Evolutionary conservation across 768 basidiomycete species (phyloP).

Genomic region (Chalciporus pseudorubinellus): DNA sequence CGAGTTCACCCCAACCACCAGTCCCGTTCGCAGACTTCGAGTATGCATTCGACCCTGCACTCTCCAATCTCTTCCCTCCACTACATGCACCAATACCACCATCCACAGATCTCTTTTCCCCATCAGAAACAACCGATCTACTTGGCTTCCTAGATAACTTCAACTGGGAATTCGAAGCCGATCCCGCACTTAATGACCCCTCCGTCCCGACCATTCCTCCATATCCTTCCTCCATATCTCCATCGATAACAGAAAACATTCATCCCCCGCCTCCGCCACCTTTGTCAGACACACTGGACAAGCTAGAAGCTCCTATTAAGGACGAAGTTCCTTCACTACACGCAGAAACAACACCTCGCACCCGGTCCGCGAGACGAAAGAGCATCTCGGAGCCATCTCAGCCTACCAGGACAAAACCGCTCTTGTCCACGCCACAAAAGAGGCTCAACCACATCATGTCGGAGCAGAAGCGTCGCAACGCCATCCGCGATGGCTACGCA

Average conservation of each 20-base stretch:
- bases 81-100: constrained; percentile 61
- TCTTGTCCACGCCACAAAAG: constrained; percentile 82
- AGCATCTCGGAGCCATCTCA: constrained; percentile 24
- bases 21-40: constrained; percentile 67
- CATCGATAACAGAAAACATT: background rate
- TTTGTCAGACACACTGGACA: constrained; percentile 2
- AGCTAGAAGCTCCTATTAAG: constrained; percentile 3
- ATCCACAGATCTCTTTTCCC: constrained; percentile 76
- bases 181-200: constrained; percentile 24
- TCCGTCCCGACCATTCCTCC: constrained; percentile 4
- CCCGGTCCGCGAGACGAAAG: constrained; percentile 24
- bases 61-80: constrained; percentile 55
- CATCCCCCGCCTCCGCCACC: constrained; percentile 1
- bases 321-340: constrained; percentile 4
- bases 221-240: background rate
- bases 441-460: constrained; percentile 92
- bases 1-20: constrained; percentile 43
- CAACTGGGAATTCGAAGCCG: constrained; percentile 58
- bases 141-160: constrained; percentile 84
- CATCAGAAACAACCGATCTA: constrained; percentile 73
- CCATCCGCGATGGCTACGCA: constrained; percentile 86
- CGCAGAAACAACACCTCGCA: constrained; percentile 9
- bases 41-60: constrained; percentile 64
- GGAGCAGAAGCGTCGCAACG: constrained; percentile 90
- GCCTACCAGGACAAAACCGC: constrained; percentile 50